Conservation (phyloP, 352 stramenopile species). For the Phytophthora pistaciae region DNA sequence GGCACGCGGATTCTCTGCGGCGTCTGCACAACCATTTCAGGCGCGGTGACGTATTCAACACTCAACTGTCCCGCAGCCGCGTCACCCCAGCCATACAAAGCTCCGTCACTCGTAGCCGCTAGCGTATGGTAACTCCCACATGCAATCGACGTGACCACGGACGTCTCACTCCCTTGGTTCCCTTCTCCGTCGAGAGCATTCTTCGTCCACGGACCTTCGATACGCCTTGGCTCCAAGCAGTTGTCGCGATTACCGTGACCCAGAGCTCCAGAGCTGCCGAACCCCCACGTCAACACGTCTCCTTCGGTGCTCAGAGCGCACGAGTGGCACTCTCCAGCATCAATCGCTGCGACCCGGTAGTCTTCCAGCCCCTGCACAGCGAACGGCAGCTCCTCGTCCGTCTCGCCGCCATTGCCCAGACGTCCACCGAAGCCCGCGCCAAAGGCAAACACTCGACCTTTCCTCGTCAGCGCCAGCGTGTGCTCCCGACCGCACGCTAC, state of each 20-base stretch:
- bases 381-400: slow-evolving; percentile 66
- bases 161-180: neutral
- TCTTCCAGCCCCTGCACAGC: slow-evolving; percentile 42
- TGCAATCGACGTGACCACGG: slow-evolving; percentile 46
- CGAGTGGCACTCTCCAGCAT: slow-evolving; percentile 88
- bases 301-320: slow-evolving; percentile 67
- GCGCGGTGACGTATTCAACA: slow-evolving; percentile 46
- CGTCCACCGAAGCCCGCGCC: slow-evolving; percentile 82
- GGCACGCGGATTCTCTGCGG: slow-evolving; percentile 55
- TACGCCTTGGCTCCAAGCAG: slow-evolving; percentile 44
- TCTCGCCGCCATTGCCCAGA: slow-evolving; percentile 72
- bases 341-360: slow-evolving; percentile 54
- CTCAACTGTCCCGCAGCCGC: slow-evolving; percentile 77
- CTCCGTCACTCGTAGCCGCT: slow-evolving; percentile 51
- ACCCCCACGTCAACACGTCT: slow-evolving; percentile 88
- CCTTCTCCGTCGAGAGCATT: slow-evolving; percentile 19
- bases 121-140: slow-evolving; percentile 87
- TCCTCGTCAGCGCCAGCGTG: slow-evolving; percentile 65
- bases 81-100: slow-evolving; percentile 84
- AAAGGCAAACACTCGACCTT: slow-evolving; percentile 75
- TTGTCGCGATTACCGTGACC: slow-evolving; percentile 75
- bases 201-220: slow-evolving; percentile 47
- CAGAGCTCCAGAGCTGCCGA: slow-evolving; percentile 83
- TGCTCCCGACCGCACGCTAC: slow-evolving; percentile 89
- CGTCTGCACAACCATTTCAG: slow-evolving; percentile 66